phyloP scores from a whole-genome alignment of 345 rosid genomes.

The Populus tremula region DNA sequence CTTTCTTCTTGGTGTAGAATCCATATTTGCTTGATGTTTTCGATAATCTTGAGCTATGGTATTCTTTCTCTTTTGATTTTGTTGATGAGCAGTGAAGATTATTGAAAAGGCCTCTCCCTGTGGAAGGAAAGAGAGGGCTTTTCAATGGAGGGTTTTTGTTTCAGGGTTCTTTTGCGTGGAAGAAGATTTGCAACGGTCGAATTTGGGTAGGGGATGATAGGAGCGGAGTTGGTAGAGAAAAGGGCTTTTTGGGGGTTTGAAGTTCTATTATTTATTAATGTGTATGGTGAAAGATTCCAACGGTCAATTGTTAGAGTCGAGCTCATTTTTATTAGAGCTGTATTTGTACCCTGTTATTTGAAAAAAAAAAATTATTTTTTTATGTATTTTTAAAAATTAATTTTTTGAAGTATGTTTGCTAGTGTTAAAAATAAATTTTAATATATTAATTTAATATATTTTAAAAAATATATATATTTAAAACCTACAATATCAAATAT shows the following conservation, averaged over 20 bases:
- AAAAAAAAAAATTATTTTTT: no score
- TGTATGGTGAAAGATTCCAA: neutral
- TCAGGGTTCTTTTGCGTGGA: neutral
- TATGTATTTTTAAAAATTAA: no score
- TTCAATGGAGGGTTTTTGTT: constrained; percentile 5
- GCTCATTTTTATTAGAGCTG: neutral
- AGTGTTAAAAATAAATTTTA: no score
- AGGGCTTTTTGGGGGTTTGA: neutral
- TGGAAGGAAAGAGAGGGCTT: constrained; percentile 24
- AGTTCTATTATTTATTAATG: neutral
- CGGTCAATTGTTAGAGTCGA: constrained; percentile 3
- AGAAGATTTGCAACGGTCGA: constrained; percentile 50
- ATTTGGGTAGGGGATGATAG: constrained; percentile 13
- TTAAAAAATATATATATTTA: no score
- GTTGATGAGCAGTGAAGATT: neutral
- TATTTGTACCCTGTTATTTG: no score
- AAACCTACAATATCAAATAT: no score
- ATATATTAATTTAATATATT: no score
- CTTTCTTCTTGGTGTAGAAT: constrained; percentile 53
- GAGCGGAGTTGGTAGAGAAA: constrained; percentile 9
- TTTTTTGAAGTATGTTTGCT: no score
- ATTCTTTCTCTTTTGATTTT: neutral
- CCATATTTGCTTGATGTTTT: constrained; percentile 42
- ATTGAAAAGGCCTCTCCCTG: constrained; percentile 27
- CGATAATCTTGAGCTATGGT: neutral